Percentiles rank a stretch among this genome's conserved stretches.
These are phyloP conservation scores for Parascedosporium putredinis DNA, from an alignment of 2,329 filamentous ascomycete genomes.

Conservation along the genomic window DNA sequence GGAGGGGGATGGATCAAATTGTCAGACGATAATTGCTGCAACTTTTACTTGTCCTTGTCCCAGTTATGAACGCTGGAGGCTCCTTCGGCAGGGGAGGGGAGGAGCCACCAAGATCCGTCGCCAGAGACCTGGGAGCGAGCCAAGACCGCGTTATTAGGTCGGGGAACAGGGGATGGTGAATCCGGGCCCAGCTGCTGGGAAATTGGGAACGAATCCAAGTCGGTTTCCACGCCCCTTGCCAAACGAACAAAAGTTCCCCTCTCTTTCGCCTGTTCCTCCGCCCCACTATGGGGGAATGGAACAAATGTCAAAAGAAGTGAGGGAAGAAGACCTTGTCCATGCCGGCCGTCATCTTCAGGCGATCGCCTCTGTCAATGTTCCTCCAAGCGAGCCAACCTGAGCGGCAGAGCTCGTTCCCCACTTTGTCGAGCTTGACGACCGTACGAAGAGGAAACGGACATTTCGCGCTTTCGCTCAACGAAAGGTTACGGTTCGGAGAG, in stretches of 20 bases:
- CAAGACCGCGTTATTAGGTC: background rate
- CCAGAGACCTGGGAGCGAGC: slow-evolving; percentile 1
- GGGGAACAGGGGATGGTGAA: background rate
- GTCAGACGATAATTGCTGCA: background rate
- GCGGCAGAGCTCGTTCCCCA: too few species aligned
- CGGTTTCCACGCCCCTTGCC: background rate
- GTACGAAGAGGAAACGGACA: too few species aligned
- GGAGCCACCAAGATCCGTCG: background rate
- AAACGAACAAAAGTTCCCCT: background rate
- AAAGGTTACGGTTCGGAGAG: too few species aligned
- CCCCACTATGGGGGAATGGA: background rate
- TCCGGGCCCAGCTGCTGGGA: slow-evolving; percentile 1
- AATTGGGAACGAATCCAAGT: background rate
- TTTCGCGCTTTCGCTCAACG: too few species aligned
- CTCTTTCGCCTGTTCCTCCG: background rate
- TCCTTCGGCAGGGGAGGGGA: background rate
- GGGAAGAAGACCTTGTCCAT: too few species aligned
- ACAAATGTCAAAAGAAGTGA: too few species aligned
- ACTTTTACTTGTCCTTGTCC: too few species aligned
- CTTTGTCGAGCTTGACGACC: too few species aligned
- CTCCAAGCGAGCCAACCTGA: too few species aligned
- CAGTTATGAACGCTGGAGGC: background rate
- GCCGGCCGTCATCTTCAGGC: too few species aligned
- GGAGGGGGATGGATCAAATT: background rate
- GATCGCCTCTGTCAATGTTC: too few species aligned